These are phyloP conservation scores for Phytophthora macrochlamydospora DNA, from an alignment of 352 stramenopile species.

Conservation along the genomic window DNA sequence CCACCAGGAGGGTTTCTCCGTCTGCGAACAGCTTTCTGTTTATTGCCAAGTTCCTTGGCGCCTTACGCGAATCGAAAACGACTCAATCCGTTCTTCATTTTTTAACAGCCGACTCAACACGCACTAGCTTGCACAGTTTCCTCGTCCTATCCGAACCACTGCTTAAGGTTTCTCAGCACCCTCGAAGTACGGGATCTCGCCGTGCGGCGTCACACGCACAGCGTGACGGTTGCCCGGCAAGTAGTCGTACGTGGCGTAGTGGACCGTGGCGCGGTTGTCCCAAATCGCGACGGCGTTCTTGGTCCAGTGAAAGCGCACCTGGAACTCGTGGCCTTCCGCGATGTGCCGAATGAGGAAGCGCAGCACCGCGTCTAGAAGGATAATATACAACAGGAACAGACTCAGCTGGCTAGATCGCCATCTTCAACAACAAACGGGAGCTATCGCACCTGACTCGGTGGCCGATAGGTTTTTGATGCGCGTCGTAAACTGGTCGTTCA, in stretches of 20 bases:
- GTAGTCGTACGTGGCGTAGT: conserved; percentile 3
- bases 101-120: too few species aligned
- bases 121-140: too few species aligned
- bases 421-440: not conserved
- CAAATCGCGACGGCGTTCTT: conserved; percentile 3
- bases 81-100: too few species aligned
- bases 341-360: not conserved
- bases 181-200: not conserved
- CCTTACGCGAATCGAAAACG: too few species aligned
- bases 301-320: not conserved
- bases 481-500: conserved; percentile 37
- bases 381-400: not conserved
- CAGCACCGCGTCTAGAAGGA: not conserved
- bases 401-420: not conserved
- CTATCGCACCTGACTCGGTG: conserved; percentile 27
- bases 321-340: conserved; percentile 1
- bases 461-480: conserved; percentile 35
- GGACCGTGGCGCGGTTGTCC: not conserved
- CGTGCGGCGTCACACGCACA: not conserved
- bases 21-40: too few species aligned
- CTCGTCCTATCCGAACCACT: too few species aligned
- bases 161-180: too few species aligned
- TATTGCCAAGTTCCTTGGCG: too few species aligned
- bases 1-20: too few species aligned
- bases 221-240: not conserved